A percentile compares a stretch with the other conserved stretches of the same genome.
Evolutionary conservation across 495 filamentous ascomycete species (phyloP).

Genomic region (Xylaria intraflava): DNA sequence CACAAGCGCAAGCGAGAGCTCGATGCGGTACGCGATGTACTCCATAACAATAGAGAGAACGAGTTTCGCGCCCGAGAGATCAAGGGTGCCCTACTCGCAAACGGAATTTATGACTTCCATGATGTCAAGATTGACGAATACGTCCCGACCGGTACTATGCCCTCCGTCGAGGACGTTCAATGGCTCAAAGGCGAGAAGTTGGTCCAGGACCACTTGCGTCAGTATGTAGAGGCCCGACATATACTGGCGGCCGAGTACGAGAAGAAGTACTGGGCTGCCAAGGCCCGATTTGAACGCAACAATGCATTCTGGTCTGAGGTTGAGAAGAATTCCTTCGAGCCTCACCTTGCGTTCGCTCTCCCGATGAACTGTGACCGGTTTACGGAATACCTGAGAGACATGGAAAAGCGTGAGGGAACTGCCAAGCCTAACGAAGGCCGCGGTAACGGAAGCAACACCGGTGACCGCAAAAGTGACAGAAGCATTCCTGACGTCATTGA

Average conservation of each 20-base stretch:
- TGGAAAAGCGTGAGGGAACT: too few relatives aligned
- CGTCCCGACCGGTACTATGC: neutral
- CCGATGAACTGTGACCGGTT: too few relatives aligned
- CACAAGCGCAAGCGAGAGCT: neutral
- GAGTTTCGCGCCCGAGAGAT: neutral
- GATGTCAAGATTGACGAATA: neutral
- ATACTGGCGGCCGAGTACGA: neutral
- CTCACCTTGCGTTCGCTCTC: too few relatives aligned
- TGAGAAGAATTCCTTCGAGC: neutral
- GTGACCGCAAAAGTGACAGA: too few relatives aligned
- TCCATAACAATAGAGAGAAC: neutral
- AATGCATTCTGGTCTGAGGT: neutral
- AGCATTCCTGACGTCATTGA: too few relatives aligned
- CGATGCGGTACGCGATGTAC: neutral
- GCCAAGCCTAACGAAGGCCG: too few relatives aligned
- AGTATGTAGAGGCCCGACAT: neutral
- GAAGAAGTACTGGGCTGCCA: neutral
- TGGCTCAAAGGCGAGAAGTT: neutral
- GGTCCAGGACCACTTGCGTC: neutral
- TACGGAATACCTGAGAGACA: too few relatives aligned
- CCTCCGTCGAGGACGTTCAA: neutral
- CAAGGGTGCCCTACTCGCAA: neutral
- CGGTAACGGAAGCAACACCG: too few relatives aligned
- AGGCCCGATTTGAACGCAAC: neutral
- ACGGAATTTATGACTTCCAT: neutral